A percentile compares a stretch with the other conserved stretches of the same genome.
phyloP scores from a whole-genome alignment of 139 green algal species.

The Nannochloris sp. region DNA sequence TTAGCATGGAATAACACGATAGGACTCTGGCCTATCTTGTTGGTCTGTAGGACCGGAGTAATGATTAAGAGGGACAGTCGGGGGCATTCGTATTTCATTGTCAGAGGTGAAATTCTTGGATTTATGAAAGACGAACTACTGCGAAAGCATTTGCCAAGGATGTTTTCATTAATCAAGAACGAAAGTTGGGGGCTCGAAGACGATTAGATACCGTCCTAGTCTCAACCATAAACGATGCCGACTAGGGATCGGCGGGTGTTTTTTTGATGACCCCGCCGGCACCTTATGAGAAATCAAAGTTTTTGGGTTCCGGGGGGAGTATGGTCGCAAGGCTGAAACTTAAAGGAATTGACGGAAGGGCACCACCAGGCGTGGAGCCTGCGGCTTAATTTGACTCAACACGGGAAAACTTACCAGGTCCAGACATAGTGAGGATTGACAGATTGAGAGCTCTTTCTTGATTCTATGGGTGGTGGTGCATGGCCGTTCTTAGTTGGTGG shows the following conservation, averaged over 20 bases:
- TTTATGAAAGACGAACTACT: constrained; percentile 99
- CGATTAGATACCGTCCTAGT: constrained; percentile 99
- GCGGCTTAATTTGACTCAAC: constrained; percentile 96
- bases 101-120: constrained; percentile 99
- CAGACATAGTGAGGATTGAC: constrained; percentile 91
- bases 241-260: constrained; percentile 96
- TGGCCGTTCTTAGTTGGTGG: constrained; percentile 81
- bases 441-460: constrained; percentile 94
- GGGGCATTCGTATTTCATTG: constrained; percentile 99
- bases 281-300: constrained; percentile 99
- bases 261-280: constrained; percentile 90
- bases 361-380: constrained; percentile 90
- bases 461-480: constrained; percentile 76
- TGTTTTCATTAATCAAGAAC: constrained; percentile 99
- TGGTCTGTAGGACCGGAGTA: constrained; percentile 96
- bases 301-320: constrained; percentile 94
- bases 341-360: constrained; percentile 96
- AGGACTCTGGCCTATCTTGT: constrained; percentile 95
- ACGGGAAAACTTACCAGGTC: constrained; percentile 92
- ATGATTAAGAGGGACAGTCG: constrained; percentile 99
- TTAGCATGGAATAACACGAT: constrained; percentile 99
- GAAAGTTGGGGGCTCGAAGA: constrained; percentile 99
- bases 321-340: constrained; percentile 93
- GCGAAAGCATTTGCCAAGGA: constrained; percentile 82
- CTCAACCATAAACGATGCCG: constrained; percentile 99